Conservation (phyloP, 176 grass and related monocot species). For the Avena sativa region DNA sequence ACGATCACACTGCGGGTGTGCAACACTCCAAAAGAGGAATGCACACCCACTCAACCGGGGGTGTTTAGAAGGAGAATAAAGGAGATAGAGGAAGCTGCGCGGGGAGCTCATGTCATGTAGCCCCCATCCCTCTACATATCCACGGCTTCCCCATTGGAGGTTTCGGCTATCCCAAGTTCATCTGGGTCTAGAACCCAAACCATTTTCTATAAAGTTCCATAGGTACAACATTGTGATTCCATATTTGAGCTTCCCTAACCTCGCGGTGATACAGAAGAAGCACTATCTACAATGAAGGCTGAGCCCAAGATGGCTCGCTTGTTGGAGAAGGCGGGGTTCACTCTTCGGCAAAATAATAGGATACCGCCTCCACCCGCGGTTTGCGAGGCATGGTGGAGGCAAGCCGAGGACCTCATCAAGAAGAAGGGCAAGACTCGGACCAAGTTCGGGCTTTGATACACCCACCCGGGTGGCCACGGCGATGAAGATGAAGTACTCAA, state of each 20-base stretch:
- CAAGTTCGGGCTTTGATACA: neutral
- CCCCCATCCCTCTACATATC: neutral
- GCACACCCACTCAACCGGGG: neutral
- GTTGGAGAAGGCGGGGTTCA: neutral
- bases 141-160: neutral
- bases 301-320: neutral
- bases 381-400: neutral
- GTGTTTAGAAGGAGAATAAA: neutral
- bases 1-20: neutral
- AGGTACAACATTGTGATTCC: neutral
- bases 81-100: neutral
- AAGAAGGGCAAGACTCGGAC: neutral
- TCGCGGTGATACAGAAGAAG: neutral
- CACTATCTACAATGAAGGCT: neutral
- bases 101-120: neutral
- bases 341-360: neutral
- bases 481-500: too few species aligned
- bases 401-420: neutral
- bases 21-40: neutral
- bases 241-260: neutral
- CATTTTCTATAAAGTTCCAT: neutral
- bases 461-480: too few species aligned
- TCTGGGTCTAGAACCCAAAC: neutral
- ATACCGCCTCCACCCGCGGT: neutral
- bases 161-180: neutral